Percentiles rank a stretch among this genome's conserved stretches.
Conservation (phyloP, 495 filamentous ascomycete species). For the Massariosphaeria phaeospora region DNA sequence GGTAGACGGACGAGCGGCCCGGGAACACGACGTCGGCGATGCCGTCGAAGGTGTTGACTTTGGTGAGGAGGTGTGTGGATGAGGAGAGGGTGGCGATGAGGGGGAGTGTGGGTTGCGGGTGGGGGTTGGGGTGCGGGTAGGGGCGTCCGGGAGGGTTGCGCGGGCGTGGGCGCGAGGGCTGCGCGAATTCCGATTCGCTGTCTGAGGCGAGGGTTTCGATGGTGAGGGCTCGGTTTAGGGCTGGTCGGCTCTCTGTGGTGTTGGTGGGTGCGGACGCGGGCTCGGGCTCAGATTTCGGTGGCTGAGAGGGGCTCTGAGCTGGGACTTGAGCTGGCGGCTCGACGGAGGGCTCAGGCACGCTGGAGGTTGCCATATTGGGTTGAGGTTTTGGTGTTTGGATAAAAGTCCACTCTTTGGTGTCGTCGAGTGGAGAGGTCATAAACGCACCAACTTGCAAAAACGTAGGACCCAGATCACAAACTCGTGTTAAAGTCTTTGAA, state of each 20-base stretch:
- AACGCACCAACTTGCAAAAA: neutral
- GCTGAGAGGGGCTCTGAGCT: no score
- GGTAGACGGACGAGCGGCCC: slow-evolving; percentile 7
- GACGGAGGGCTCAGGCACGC: no score
- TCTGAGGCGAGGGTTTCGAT: no score
- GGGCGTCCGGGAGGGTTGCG: neutral
- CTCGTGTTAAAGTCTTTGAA: no score
- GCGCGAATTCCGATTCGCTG: neutral
- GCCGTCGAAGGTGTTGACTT: slow-evolving; percentile 12
- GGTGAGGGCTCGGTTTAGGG: no score
- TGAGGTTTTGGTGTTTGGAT: neutral
- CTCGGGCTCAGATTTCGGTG: no score
- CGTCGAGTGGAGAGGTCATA: slow-evolving; percentile 14
- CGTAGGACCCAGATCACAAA: neutral
- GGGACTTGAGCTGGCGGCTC: no score
- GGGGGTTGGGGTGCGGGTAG: neutral
- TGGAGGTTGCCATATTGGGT: neutral
- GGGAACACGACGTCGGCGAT: slow-evolving; percentile 14
- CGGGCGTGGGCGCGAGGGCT: slow-evolving; percentile 6
- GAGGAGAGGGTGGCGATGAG: slow-evolving; percentile 15
- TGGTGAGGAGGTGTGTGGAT: slow-evolving; percentile 5
- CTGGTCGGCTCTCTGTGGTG: no score
- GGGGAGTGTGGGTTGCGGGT: slow-evolving; percentile 11
- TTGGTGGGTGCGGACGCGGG: no score
- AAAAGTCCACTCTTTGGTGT: neutral